Evolutionary conservation across 495 filamentous ascomycete species (phyloP).

Genomic region (Penicillium subrubescens): DNA sequence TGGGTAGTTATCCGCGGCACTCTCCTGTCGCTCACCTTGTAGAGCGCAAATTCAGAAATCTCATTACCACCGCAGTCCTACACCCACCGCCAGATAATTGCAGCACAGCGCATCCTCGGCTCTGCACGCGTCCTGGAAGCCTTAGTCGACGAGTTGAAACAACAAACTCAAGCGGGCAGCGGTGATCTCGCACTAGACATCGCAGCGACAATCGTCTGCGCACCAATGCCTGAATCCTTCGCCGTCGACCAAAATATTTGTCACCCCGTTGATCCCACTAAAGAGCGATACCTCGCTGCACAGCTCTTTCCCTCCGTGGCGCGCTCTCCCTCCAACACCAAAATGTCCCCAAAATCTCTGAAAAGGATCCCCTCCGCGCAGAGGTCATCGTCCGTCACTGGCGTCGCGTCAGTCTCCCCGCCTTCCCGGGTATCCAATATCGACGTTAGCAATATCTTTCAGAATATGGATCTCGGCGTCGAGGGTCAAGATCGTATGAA

Average conservation of each 20-base stretch:
- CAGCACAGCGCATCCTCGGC: slow-evolving; percentile 68
- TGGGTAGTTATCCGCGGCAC: slow-evolving; percentile 62
- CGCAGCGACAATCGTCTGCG: slow-evolving; percentile 69
- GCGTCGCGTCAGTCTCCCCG: slow-evolving; percentile 68
- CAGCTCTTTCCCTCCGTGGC: slow-evolving; percentile 62
- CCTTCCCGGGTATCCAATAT: slow-evolving; percentile 46
- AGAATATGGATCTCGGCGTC: slow-evolving; percentile 43
- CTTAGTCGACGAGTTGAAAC: slow-evolving; percentile 72
- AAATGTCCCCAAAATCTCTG: slow-evolving; percentile 61
- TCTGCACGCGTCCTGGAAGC: slow-evolving; percentile 59
- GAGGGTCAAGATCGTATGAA: slow-evolving; percentile 39
- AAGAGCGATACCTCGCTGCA: slow-evolving; percentile 42
- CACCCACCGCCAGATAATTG: slow-evolving; percentile 73
- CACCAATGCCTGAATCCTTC: slow-evolving; percentile 59
- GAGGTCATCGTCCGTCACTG: slow-evolving; percentile 73
- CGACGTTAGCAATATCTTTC: slow-evolving; percentile 45
- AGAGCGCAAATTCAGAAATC: slow-evolving; percentile 67
- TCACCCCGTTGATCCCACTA: slow-evolving; percentile 43
- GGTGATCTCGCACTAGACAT: slow-evolving; percentile 73
- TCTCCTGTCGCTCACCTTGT: slow-evolving; percentile 70
- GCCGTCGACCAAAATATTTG: slow-evolving; percentile 46
- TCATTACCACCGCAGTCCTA: slow-evolving; percentile 72
- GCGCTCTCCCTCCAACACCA: slow-evolving; percentile 65
- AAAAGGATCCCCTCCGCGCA: slow-evolving; percentile 61
- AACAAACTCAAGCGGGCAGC: slow-evolving; percentile 52